A percentile compares a stretch with the other conserved stretches of the same genome.
Evolutionary conservation across 2,329 filamentous ascomycete genomes (phyloP).

Genomic region (Zymoseptoria brevis): DNA sequence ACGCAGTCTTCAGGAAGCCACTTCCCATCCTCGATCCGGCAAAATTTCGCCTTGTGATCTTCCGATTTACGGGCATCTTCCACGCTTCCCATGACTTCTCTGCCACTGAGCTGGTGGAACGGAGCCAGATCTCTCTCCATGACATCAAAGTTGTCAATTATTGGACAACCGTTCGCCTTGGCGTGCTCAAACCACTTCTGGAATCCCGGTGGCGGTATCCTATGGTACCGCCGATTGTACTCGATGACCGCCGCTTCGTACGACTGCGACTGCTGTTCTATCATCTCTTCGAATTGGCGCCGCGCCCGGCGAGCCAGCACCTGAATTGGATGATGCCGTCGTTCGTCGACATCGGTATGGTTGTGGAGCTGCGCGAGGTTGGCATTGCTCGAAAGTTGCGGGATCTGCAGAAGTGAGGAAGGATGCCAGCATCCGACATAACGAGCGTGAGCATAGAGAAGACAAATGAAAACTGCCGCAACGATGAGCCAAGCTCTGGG

Average conservation of each 20-base stretch:
- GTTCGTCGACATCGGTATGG: not conserved
- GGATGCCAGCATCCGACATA: not conserved
- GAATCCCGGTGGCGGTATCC: conserved; percentile 42
- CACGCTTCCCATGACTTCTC: conserved; percentile 1
- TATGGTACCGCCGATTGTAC: conserved; percentile 34
- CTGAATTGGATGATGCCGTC: not conserved
- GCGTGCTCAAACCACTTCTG: conserved; percentile 40
- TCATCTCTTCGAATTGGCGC: conserved; percentile 2
- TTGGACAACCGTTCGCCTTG: conserved; percentile 29
- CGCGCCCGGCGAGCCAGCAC: not conserved
- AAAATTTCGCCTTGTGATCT: not conserved
- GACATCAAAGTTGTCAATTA: conserved; percentile 41
- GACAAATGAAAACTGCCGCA: not conserved
- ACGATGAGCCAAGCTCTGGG: not conserved
- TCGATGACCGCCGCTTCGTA: conserved; percentile 10
- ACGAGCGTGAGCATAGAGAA: not conserved
- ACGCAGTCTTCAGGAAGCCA: not conserved
- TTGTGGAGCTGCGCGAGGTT: not conserved
- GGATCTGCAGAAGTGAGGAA: not conserved
- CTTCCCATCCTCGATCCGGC: conserved; percentile 1
- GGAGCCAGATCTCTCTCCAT: conserved; percentile 6
- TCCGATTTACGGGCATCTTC: not conserved
- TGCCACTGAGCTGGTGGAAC: conserved; percentile 4
- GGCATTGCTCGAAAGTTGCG: not conserved
- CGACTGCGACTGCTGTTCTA: conserved; percentile 9